Evolutionary conservation across 192 early-diverging fungal genomes (phyloP).

Genomic region (Coemansia sp.): DNA sequence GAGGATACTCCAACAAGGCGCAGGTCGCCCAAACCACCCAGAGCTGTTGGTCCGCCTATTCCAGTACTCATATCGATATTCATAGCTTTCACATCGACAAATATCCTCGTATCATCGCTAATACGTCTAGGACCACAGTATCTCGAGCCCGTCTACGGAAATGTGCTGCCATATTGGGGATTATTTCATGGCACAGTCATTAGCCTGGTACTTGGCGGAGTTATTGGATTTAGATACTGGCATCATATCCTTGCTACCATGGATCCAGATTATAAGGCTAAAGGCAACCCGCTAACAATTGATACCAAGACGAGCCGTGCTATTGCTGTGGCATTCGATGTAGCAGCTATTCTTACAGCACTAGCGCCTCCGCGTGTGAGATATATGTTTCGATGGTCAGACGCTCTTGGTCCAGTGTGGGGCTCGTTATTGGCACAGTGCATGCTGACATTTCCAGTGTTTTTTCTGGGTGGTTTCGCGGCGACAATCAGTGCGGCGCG

Average conservation of each 20-base stretch:
- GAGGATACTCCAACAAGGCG: not conserved
- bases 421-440: constrained; percentile 62
- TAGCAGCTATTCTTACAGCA: constrained; percentile 55
- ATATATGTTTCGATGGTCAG: constrained; percentile 56
- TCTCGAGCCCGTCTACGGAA: constrained; percentile 69
- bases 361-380: constrained; percentile 49
- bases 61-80: constrained; percentile 16
- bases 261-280: not conserved
- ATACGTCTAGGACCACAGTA: constrained; percentile 57
- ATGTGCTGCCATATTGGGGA: constrained; percentile 58
- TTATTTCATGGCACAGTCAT: constrained; percentile 46
- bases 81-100: constrained; percentile 23
- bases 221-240: constrained; percentile 28
- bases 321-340: constrained; percentile 53
- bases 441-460: constrained; percentile 55
- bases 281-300: constrained; percentile 4
- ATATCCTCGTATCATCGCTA: constrained; percentile 31
- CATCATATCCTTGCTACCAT: constrained; percentile 13
- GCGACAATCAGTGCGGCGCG: constrained; percentile 46
- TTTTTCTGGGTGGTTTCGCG: constrained; percentile 53
- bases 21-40: not conserved
- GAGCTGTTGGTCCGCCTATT: constrained; percentile 8
- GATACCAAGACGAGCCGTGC: constrained; percentile 33
- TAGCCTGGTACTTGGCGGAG: constrained; percentile 52
- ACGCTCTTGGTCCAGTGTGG: constrained; percentile 57